phyloP scores from a whole-genome alignment of 352 stramenopile genomes.

The Lagenidium giganteum region DNA sequence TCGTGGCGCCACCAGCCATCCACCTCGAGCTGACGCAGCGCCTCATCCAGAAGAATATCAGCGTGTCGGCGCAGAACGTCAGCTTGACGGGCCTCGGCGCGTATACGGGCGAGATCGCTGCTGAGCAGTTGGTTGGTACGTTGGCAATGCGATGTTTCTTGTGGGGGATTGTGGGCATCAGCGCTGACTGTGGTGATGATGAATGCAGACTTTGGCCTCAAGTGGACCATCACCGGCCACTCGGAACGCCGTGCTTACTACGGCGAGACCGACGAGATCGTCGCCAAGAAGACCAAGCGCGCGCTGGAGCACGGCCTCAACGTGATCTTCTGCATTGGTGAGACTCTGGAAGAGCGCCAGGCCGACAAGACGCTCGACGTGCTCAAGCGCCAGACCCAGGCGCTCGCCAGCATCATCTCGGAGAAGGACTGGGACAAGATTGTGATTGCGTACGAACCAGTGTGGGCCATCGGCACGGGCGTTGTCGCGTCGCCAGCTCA shows the following conservation, averaged over 20 bases:
- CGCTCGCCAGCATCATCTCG: constrained; percentile 74
- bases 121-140: constrained; percentile 81
- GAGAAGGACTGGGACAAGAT: constrained; percentile 66
- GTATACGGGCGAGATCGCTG: constrained; percentile 91
- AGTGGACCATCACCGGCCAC: constrained; percentile 80
- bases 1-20: constrained; percentile 72
- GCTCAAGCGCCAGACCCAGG: constrained; percentile 91
- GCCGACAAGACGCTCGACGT: constrained; percentile 85
- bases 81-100: constrained; percentile 85
- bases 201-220: constrained; percentile 35
- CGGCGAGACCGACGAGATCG: constrained; percentile 84
- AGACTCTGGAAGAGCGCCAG: constrained; percentile 86
- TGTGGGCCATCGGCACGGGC: constrained; percentile 95
- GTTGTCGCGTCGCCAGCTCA: constrained; percentile 91
- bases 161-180: constrained; percentile 35
- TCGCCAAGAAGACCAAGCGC: constrained; percentile 88
- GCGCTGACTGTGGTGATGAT: constrained; percentile 79
- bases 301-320: constrained; percentile 80
- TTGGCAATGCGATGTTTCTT: constrained; percentile 23
- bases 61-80: constrained; percentile 76
- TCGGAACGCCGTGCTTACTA: constrained; percentile 85
- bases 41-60: constrained; percentile 53
- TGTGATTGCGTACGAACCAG: constrained; percentile 94
- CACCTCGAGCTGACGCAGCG: constrained; percentile 53
- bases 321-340: constrained; percentile 94